Evolutionary conservation across 2,329 filamentous ascomycete genomes (phyloP).

Genomic region (Fusarium scirpi): DNA sequence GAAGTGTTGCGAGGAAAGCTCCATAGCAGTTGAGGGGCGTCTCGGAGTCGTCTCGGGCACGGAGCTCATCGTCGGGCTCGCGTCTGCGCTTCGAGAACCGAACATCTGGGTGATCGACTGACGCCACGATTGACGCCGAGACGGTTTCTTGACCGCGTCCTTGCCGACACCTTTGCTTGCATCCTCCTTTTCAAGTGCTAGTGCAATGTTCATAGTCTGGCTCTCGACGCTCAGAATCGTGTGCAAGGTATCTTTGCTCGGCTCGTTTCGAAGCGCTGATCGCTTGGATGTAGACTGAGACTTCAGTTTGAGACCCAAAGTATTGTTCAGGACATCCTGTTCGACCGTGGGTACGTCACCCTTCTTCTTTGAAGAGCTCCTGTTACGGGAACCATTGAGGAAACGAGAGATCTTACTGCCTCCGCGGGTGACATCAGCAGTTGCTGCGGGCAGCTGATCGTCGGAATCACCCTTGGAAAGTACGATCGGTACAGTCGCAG

Average conservation of each 20-base stretch:
- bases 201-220: constrained; percentile 30
- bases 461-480: constrained; percentile 6
- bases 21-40: constrained; percentile 26
- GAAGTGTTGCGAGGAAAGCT: constrained; percentile 1
- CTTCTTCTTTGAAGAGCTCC: constrained; percentile 40
- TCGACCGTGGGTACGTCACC: constrained; percentile 15
- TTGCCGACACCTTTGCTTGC: background rate
- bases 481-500: constrained; percentile 18
- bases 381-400: constrained; percentile 35
- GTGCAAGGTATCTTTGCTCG: constrained; percentile 62
- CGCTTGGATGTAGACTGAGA: constrained; percentile 53
- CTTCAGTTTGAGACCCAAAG: constrained; percentile 23
- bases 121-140: constrained; percentile 37
- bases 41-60: constrained; percentile 8
- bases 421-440: background rate
- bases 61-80: constrained; percentile 13
- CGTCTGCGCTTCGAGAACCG: constrained; percentile 28
- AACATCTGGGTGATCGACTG: constrained; percentile 35
- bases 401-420: constrained; percentile 37
- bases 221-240: constrained; percentile 65
- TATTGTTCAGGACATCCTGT: constrained; percentile 48
- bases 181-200: constrained; percentile 17
- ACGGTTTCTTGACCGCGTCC: constrained; percentile 16
- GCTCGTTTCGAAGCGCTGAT: constrained; percentile 53
- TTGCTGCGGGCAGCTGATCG: background rate